Percentiles rank a stretch among this genome's conserved stretches.
These are phyloP conservation scores for Plasmodium cynomolgi DNA, from an alignment of 169 alveolate genomes.

Conservation along the genomic window DNA sequence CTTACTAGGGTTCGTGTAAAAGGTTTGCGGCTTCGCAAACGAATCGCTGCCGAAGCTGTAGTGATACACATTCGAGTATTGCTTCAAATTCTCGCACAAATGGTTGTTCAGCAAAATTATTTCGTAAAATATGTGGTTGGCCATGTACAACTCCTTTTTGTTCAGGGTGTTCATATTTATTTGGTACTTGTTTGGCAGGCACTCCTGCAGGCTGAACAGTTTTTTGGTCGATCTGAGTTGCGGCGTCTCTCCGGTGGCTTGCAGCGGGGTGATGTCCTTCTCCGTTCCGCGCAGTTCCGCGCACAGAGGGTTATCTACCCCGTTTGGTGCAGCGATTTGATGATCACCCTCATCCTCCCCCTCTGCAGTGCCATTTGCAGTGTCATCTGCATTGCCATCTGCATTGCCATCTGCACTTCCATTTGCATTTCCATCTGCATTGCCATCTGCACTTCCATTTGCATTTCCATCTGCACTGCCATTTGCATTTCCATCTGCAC, in stretches of 20 bases:
- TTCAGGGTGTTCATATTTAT: slow-evolving; percentile 42
- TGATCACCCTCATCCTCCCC: neutral
- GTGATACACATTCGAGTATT: slow-evolving; percentile 54
- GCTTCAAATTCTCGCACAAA: slow-evolving; percentile 65
- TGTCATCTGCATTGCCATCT: neutral
- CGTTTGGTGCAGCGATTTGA: neutral
- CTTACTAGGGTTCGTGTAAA: slow-evolving; percentile 64
- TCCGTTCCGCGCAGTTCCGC: neutral
- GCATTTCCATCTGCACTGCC: neutral
- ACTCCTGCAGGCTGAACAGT: slow-evolving; percentile 46
- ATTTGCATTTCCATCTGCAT: neutral
- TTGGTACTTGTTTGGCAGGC: slow-evolving; percentile 66
- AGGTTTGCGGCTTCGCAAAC: slow-evolving; percentile 2
- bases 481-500: neutral
- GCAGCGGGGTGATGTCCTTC: neutral
- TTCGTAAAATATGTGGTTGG: slow-evolving; percentile 71
- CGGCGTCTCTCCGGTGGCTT: neutral
- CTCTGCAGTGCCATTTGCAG: neutral
- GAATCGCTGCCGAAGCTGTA: slow-evolving; percentile 13
- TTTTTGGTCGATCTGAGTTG: slow-evolving; percentile 1
- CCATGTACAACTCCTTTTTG: slow-evolving; percentile 47
- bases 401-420: neutral
- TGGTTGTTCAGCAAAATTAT: slow-evolving; percentile 58
- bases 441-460: neutral
- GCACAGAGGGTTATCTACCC: neutral